phyloP scores from a whole-genome alignment of 169 alveolate genomes.

The Plasmodium knowlesi region DNA sequence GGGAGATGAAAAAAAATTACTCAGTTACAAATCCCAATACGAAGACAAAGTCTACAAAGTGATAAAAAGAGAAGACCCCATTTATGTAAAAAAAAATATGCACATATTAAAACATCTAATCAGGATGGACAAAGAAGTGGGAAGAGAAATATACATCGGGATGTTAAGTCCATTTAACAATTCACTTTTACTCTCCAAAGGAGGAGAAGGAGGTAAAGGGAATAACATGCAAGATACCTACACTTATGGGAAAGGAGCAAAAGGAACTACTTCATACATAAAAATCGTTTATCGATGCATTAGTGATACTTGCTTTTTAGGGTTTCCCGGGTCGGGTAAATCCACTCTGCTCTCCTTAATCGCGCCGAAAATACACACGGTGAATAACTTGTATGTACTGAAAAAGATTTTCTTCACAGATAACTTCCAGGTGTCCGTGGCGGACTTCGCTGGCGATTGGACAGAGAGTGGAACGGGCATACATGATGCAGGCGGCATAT shows the following conservation, averaged over 20 bases:
- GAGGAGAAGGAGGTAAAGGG: constrained; percentile 72
- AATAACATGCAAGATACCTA: constrained; percentile 66
- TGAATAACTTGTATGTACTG: constrained; percentile 54
- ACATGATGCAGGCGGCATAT: neutral
- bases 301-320: constrained; percentile 68
- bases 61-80: constrained; percentile 54
- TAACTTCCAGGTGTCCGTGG: constrained; percentile 64
- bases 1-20: neutral
- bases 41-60: constrained; percentile 52
- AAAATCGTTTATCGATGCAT: constrained; percentile 49
- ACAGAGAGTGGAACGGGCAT: neutral
- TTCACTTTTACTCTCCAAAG: constrained; percentile 53
- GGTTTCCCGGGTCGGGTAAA: constrained; percentile 32
- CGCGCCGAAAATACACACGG: constrained; percentile 64
- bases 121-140: constrained; percentile 15
- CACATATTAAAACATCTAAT: constrained; percentile 50
- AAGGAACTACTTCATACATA: constrained; percentile 21
- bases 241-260: constrained; percentile 47
- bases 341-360: constrained; percentile 52
- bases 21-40: constrained; percentile 3
- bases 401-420: constrained; percentile 54
- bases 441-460: constrained; percentile 26
- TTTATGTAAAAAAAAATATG: constrained; percentile 51
- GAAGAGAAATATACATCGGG: constrained; percentile 41
- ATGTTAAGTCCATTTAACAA: constrained; percentile 26